Base-by-base conservation (phyloP, 73 alveolate species). In the Paramecium biaurelia region DNA sequence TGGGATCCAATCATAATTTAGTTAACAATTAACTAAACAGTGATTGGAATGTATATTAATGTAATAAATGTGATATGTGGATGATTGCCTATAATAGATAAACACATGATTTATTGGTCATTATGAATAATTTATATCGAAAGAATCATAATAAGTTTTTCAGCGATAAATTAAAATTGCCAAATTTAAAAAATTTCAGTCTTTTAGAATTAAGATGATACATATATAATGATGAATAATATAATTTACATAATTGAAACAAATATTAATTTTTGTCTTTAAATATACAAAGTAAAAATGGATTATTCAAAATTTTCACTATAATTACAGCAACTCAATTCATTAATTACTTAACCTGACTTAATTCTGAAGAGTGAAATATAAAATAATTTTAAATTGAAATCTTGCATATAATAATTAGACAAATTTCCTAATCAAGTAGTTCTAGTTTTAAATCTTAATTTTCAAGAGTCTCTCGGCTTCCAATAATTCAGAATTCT, bases 11-110 rank as follows among this genome's bases (percentile, higher is more conserved):
- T 26, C 95, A 95, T 79, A 95, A 95, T 63, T 72, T 86, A 58
- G 47, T 92, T 35, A 41, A 70, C 24, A 35, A 90, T 30, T 42
- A 23, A 30, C 58, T 76, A 15, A 86, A 57, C 41, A 90, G 76
- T 92, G 93, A 89, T 57, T 96, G 98, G 97, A 93, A 85, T 18
- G 93, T 94, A 9, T 96, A 87, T 76, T 87, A 95, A 85, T 96
- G 99, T 57, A 95, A 94, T 86, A 74, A 42, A 41, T 96, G 99
- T 53, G 95, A 95, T 72, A 94, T 95, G 92, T 95, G 98, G 98
- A 95, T 93, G 92, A 93, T 92, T 79, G 95, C 97, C 5, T 82
- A 82, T 38, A 95, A 95, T 84, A 93, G 90, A 41, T 70, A 68
- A 43, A 93, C 93, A 35, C 79, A 93, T 56, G 88, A 93, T 85